phyloP scores from a whole-genome alignment of 768 basidiomycete species.

The Psilocybe cyanescens region DNA sequence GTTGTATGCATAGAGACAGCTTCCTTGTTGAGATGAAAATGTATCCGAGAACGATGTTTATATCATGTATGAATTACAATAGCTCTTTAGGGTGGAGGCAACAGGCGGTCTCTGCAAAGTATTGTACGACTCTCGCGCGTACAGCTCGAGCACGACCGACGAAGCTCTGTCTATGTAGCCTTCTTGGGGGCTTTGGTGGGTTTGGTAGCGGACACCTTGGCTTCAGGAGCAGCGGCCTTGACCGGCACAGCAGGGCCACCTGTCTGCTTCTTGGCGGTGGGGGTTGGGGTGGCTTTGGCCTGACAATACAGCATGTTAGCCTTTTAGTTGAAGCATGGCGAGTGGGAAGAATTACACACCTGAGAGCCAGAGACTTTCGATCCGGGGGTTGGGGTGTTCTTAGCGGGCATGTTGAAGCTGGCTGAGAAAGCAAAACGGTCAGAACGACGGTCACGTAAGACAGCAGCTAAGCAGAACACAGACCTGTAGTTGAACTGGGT shows the following conservation, averaged over 20 bases:
- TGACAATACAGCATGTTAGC: not conserved
- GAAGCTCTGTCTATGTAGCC: constrained; percentile 12
- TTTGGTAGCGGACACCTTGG: constrained; percentile 20
- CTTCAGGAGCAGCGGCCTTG: constrained; percentile 16
- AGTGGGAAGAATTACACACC: constrained; percentile 6
- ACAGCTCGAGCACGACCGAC: not conserved
- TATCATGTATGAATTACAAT: not conserved
- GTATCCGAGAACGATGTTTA: not conserved
- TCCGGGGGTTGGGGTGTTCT: constrained; percentile 22
- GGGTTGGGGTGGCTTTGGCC: constrained; percentile 21
- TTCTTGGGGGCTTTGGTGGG: constrained; percentile 24
- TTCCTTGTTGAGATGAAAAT: too few relatives aligned
- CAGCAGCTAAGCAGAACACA: not conserved
- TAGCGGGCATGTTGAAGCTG: constrained; percentile 24
- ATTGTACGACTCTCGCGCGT: too few relatives aligned
- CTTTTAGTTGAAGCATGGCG: not conserved
- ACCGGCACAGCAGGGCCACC: constrained; percentile 8
- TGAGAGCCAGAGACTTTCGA: constrained; percentile 21
- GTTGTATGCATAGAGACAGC: too few relatives aligned
- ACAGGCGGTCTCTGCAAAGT: not conserved
- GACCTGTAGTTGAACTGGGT: constrained; percentile 12
- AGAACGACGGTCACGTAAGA: not conserved
- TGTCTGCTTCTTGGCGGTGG: constrained; percentile 21
- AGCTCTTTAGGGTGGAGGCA: not conserved
- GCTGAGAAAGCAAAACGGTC: not conserved